Base-by-base conservation (phyloP, 495 filamentous ascomycete species). In the Neurospora intermedia region DNA sequence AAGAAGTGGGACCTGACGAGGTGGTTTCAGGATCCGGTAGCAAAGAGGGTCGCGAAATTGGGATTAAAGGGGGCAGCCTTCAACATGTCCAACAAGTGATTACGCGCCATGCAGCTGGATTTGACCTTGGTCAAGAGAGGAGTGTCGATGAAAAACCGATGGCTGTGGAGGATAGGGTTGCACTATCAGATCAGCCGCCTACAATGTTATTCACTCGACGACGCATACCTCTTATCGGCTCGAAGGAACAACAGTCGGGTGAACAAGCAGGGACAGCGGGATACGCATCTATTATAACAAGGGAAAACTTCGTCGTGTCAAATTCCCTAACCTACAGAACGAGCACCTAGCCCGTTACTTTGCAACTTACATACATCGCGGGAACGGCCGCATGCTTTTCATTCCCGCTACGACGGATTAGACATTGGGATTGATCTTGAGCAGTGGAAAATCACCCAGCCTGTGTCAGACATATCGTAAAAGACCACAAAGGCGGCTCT, bases 311-410 rank as follows among this genome's bases (percentile, higher is more conserved):
- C 74, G 80, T 93, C 13, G 81, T 41, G 81, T 92, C 69, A 88
- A 85, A 72, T 7, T 5, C 5, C 23, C 31, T 13, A 84, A 87
- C 69, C 78, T 97, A 27, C 85, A 90, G 59, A 93, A 97, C 80
- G 85, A 89, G 23, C 95, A 98, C 81, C 82, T 98, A 48, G 87
- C 91, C n/a, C 92, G 90, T 2, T 86, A 94, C 40, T 93, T 90
- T 84, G 90, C 87, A 35, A 94, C 94, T 0, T 98, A 97, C 79
- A 89, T 88, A 31, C 87, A 91, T 70, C 89, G 90, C 73, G 89
- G 88, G 7, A 86, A 81, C 69, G 89, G 92, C n/a, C 96, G 93
- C 76, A 84, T 91, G 4, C 85, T 31, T 31, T 31, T 31, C 27
- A 31, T 2, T 98, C 92, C 92, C 6, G 85, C 89, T 0, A 88